phyloP scores from a whole-genome alignment of 371 early-diverging fungal genomes.

The Mucor indicus region DNA sequence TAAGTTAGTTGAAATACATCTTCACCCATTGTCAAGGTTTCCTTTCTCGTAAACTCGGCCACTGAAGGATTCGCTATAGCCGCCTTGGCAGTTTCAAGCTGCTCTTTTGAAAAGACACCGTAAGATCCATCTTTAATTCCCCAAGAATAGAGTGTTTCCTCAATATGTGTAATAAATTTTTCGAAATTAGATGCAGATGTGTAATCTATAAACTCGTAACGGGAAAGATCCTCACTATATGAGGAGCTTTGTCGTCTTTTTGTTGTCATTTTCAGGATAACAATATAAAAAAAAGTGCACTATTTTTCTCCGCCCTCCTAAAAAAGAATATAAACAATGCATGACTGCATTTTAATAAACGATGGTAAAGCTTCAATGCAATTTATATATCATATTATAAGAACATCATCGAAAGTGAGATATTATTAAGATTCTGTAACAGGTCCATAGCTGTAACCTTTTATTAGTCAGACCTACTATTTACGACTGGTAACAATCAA shows the following conservation, averaged over 20 bases:
- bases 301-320: too few relatives aligned
- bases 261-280: too few relatives aligned
- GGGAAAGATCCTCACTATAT: slow-evolving; percentile 16
- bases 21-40: slow-evolving; percentile 38
- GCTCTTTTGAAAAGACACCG: slow-evolving; percentile 47
- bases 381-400: slow-evolving; percentile 4
- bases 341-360: too few relatives aligned
- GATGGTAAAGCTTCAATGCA: too few relatives aligned
- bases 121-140: slow-evolving; percentile 45
- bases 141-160: slow-evolving; percentile 54
- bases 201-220: slow-evolving; percentile 74
- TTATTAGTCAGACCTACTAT: too few relatives aligned
- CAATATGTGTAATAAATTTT: slow-evolving; percentile 55
- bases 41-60: slow-evolving; percentile 26
- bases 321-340: too few relatives aligned
- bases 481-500: too few relatives aligned
- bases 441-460: too few relatives aligned
- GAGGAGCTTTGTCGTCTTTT: slow-evolving; percentile 20
- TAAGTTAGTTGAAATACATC: slow-evolving; percentile 43
- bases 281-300: too few relatives aligned
- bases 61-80: slow-evolving; percentile 15
- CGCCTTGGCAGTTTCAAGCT: slow-evolving; percentile 10
- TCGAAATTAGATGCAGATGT: slow-evolving; percentile 69
- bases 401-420: slow-evolving; percentile 2
- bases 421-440: background rate